These are phyloP conservation scores for Backusella macrospora DNA, from an alignment of 192 early-diverging fungal genomes.

Conservation along the genomic window DNA sequence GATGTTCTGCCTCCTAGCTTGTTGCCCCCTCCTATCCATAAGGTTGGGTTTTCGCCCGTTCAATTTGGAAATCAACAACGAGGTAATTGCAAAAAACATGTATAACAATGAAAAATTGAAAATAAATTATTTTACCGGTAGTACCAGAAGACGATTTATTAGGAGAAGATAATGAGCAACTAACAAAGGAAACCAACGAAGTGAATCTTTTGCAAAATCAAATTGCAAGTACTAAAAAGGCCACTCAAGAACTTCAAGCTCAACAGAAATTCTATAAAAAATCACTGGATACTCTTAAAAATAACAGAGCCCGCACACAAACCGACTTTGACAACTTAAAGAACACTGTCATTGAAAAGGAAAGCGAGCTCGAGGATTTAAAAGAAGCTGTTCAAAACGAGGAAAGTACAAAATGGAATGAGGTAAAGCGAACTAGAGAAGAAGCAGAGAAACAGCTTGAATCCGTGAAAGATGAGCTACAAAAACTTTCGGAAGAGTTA, in stretches of 20 bases:
- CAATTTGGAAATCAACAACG: conserved; percentile 17
- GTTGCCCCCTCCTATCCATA: conserved; percentile 57
- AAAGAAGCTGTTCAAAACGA: conserved; percentile 43
- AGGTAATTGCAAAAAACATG: conserved; percentile 1
- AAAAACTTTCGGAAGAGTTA: conserved; percentile 45
- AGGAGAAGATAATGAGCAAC: conserved; percentile 46
- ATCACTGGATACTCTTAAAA: conserved; percentile 56
- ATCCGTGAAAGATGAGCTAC: conserved; percentile 45
- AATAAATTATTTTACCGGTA: neutral
- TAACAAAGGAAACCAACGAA: conserved; percentile 60
- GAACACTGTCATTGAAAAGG: conserved; percentile 61
- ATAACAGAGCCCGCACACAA: conserved; percentile 64
- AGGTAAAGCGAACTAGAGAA: conserved; percentile 48
- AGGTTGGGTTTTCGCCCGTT: neutral
- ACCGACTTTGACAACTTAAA: conserved; percentile 57
- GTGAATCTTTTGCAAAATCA: conserved; percentile 62
- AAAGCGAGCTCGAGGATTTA: conserved; percentile 55
- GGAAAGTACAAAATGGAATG: conserved; percentile 47
- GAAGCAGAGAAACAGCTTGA: conserved; percentile 53
- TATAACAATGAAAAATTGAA: conserved; percentile 9
- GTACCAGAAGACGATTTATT: conserved; percentile 34
- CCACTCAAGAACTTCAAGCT: conserved; percentile 55
- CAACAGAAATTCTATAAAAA: conserved; percentile 60
- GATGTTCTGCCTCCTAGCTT: conserved; percentile 55
- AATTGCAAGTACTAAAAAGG: conserved; percentile 50